Evolutionary conservation across 306 rosid species (phyloP), one percentile per base, ranked within the genome.

Genomic region (Cucumis hystrix): DNA sequence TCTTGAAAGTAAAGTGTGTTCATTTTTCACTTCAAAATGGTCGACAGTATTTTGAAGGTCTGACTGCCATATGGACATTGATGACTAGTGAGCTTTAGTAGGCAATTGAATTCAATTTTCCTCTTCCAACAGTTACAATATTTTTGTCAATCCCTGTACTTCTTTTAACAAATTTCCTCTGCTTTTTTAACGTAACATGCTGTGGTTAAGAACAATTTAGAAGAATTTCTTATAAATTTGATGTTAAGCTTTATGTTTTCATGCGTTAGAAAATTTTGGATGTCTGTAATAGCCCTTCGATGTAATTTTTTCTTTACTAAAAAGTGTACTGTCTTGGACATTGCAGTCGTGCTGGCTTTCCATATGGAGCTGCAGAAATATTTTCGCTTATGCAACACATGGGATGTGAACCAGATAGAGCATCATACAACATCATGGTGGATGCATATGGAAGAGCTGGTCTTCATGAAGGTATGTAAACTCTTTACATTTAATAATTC

Each of bases 341-440:
- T 21, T 16, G 81, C 87, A 95, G 99, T 76, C 97, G 99, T 77
- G 97, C 96, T 85, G 92, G 97, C 47, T 92, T 83, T 83, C 96
- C 99, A 75, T 82, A 88, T 37, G 99, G 96, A 10, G 96, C 99
- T 49, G 93, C 97, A 40, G 99, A 95, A 79, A 90, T 92, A 20
- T 95, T 95, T 75, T 95, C 99, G 61, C 87, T 95, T 28, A 90
- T 92, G 97, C 96, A 89, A 86, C 97, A 92, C 82, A 92, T 92
- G 97, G 97, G 97, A 57, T 92, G 97, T 88, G 99, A 95, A 88
- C 97, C 99, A 51, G 96, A 95, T 88, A 87, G 93, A 85, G 99
- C 97, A 37, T 92, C 96, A 61, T 89, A 90, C 80, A 95, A 90
- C 74, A 95, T 95, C 88, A 80, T 92, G 87, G 99, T 95, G 76